Base-by-base conservation (phyloP, 768 basidiomycete genomes). In the Mycena sanguinolenta region DNA sequence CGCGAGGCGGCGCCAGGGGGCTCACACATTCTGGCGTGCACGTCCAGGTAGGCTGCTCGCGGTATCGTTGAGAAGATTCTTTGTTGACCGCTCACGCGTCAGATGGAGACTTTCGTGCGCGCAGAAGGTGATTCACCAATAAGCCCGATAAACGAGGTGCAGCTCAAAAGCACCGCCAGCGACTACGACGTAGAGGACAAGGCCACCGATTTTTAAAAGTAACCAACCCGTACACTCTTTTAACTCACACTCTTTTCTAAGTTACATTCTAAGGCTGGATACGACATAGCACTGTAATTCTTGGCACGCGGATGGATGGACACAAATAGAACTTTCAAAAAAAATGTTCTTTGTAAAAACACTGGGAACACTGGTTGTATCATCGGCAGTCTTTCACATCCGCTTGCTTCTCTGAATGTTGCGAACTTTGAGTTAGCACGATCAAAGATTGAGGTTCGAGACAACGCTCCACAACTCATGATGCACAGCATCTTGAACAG, bases 51-150 rank as follows among this genome's bases (percentile, higher is more conserved):
- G 36, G 78, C 59, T 32, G 53, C n/a, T 59, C 63, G 27, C 30
- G 4, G 2, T 23, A 49, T 55, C 12, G 27, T 17, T 32, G 39
- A 13, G 54, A 13, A 16, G 12, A 16, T 14, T n/a, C 16, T 55
- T 34, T 50, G 38, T 27, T 36, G 34, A 34, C 23, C 4, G 49
- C 19, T 10, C 12, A n/a, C n/a, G n/a, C n/a, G n/a, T 54, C 27
- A 86, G 85, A 87, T 87, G 86, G 86, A 87, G 69, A 87, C 85
- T 0, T 85, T 86, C 70, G 83, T 83, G 4, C 83, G 81, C 55
- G 79, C 77, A 8, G 84, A 85, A 68, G 80, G 32, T 2, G 50
- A 25, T 19, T n/a, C 34, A 14, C 59, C 34, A 59, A 72, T 28
- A 73, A 74, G 25, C 71, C 66, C 65, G 54, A 28, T 58, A 65